Conservation (phyloP, 1,284 basidiomycete species). For the Apiotrichum mycotoxinovorans region DNA sequence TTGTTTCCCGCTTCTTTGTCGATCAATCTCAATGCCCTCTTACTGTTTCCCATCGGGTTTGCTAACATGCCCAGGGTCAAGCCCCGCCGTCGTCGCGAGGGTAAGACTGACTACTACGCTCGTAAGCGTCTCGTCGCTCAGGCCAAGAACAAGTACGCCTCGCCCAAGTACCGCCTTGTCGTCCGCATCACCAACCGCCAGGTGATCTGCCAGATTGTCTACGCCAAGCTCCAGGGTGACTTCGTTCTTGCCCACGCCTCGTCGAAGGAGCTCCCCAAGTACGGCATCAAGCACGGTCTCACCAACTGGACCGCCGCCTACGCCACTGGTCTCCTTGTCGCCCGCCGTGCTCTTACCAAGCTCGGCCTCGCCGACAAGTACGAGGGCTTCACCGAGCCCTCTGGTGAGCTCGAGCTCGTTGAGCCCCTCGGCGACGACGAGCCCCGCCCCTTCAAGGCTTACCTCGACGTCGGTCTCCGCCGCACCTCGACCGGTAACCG, state of each 20-base stretch:
- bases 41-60: too few species aligned
- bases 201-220: conserved; percentile 88
- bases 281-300: conserved; percentile 97
- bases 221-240: conserved; percentile 96
- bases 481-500: conserved; percentile 97
- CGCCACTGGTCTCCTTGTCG: conserved; percentile 92
- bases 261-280: conserved; percentile 88
- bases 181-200: conserved; percentile 96
- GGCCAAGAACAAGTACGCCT: conserved; percentile 99
- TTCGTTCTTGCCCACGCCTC: conserved; percentile 82
- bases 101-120: conserved; percentile 99
- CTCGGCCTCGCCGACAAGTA: conserved; percentile 98
- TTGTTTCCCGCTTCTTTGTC: too few species aligned
- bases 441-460: conserved; percentile 96
- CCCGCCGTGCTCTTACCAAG: conserved; percentile 91
- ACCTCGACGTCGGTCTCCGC: conserved; percentile 97
- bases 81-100: conserved; percentile 91
- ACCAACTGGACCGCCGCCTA: conserved; percentile 99
- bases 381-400: conserved; percentile 88
- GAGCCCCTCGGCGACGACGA: conserved; percentile 89
- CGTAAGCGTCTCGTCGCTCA: conserved; percentile 74
- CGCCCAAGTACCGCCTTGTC: conserved; percentile 96
- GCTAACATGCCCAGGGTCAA: conserved; percentile 89
- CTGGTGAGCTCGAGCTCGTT: conserved; percentile 77
- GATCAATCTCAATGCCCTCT: too few species aligned